Evolutionary conservation across 306 rosid species (phyloP), one percentile per base, ranked within the genome.

Genomic region (Rosa multiflora): DNA sequence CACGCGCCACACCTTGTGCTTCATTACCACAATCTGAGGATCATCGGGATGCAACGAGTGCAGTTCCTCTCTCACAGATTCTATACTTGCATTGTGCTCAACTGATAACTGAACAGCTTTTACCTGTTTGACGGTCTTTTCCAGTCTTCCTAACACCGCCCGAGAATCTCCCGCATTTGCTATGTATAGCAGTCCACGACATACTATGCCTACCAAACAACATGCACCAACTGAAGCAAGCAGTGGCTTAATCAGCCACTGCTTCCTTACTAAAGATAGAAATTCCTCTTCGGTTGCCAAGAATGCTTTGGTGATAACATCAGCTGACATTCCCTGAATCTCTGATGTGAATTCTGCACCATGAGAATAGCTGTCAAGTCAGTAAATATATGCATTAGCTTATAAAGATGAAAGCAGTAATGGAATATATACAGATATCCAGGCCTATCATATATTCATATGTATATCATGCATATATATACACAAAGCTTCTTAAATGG

Each of bases 121-220:
- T 69, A 87, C 81, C 72, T 88, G 90, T 84, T 81, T 93, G 6
- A 80, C 80, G 13, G 83, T 37, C 62, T 75, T 87, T 35, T 88
- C 91, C 72, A 83, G 17, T 88, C 88, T 89, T 67, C 97, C 99
- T 83, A 96, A 85, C 76, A 96, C 98, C 35, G 82, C 99, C 51
- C 99, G 88, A 76, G 99, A 96, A 77, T 96, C 99, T 86, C 99
- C 99, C 8, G 99, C 96, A 76, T 96, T 96, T 29, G 98, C 99
- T 82, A 90, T 85, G 81, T 88, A 96, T 64, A 96, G 92, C 81
- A 87, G 78, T 58, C 99, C 97, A 37, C 87, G 67, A 75, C 97
- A 96, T 79, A 96, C 82, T 71, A 96, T 39, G 53, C 98, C 98
- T 79, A 88, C 79, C 90, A 96, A 83, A 82, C 98, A 91, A 81